Conservation (phyloP, 2,329 filamentous ascomycete species). For the Metarhizium rileyi region DNA sequence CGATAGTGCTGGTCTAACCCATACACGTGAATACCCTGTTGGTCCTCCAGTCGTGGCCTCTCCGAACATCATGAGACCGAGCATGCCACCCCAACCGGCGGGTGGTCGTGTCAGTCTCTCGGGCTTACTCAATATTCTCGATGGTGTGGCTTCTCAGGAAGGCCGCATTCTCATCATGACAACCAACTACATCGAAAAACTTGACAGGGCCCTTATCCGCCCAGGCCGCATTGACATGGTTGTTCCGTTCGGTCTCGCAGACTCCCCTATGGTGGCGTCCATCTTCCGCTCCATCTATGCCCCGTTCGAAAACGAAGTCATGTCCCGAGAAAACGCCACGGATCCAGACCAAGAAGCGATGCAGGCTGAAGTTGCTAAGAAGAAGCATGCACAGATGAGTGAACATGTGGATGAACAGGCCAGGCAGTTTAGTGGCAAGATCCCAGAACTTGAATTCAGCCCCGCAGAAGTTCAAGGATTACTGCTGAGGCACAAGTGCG, state of each 20-base stretch:
- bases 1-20: constrained; percentile 60
- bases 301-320: constrained; percentile 31
- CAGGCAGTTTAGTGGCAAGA: constrained; percentile 34
- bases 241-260: constrained; percentile 46
- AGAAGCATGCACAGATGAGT: constrained; percentile 24
- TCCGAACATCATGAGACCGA: background rate
- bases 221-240: constrained; percentile 53
- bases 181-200: constrained; percentile 52
- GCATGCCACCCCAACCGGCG: constrained; percentile 3
- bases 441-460: constrained; percentile 47
- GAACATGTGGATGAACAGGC: constrained; percentile 37
- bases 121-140: constrained; percentile 70
- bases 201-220: constrained; percentile 53
- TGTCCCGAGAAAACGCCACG: constrained; percentile 10
- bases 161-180: constrained; percentile 57
- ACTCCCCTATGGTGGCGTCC: constrained; percentile 38
- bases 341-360: constrained; percentile 20
- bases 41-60: constrained; percentile 6
- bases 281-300: constrained; percentile 52
- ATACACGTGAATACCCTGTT: constrained; percentile 36
- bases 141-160: constrained; percentile 59
- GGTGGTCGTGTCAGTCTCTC: constrained; percentile 53
- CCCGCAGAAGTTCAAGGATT: constrained; percentile 53
- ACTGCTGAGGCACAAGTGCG: constrained; percentile 45
- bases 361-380: constrained; percentile 18